Evolutionary conservation across 164 flowering plant genomes (phyloP).

Genomic region (Tinospora cordifolia): DNA sequence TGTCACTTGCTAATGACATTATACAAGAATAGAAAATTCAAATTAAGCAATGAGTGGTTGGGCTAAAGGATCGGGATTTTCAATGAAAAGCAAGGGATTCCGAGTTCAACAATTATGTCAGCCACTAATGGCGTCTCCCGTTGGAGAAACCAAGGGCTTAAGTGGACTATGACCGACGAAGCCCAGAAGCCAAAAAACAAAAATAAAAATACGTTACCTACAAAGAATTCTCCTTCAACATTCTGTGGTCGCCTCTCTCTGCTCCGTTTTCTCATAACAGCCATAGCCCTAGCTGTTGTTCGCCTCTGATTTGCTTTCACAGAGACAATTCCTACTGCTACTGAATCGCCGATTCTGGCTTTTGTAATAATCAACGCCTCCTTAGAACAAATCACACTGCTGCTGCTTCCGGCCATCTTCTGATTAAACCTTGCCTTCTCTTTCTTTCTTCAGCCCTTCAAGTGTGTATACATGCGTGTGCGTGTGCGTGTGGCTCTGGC

Average conservation of each 20-base stretch:
- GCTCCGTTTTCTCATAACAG: neutral
- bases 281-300: neutral
- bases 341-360: neutral
- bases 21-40: too few species aligned
- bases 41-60: too few species aligned
- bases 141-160: too few species aligned
- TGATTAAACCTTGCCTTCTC: neutral
- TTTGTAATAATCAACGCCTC: neutral
- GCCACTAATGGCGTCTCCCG: too few species aligned
- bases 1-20: too few species aligned
- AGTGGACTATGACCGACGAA: too few species aligned
- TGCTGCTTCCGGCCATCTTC: neutral
- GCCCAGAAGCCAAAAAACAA: too few species aligned
- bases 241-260: slow-evolving; percentile 40
- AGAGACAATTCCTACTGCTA: neutral
- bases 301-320: neutral
- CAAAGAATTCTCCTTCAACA: slow-evolving; percentile 42
- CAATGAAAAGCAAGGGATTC: too few species aligned
- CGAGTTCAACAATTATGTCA: too few species aligned
- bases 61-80: too few species aligned
- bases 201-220: too few species aligned
- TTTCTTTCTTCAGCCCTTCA: neutral
- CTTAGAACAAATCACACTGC: neutral
- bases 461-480: too few species aligned
- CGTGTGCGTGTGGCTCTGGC: neutral